phyloP scores from a whole-genome alignment of 805 yeast genomes.

The Saccharomycopsis amapae region DNA sequence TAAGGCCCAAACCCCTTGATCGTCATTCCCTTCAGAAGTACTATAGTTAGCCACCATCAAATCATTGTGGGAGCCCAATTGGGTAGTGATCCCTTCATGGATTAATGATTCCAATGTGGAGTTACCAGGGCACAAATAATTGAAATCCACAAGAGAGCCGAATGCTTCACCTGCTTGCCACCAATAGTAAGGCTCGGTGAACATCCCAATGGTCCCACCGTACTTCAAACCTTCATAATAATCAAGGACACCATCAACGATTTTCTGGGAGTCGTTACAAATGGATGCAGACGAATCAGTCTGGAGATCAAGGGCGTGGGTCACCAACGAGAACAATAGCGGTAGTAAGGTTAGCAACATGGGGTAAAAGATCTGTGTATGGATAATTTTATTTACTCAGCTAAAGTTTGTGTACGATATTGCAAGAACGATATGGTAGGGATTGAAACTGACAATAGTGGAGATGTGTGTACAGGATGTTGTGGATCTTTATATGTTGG shows the following conservation, averaged over 20 bases:
- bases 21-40: conserved; percentile 44
- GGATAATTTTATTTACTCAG: too few relatives aligned
- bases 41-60: conserved; percentile 42
- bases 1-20: conserved; percentile 48
- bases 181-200: conserved; percentile 42
- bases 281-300: conserved; percentile 22
- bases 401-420: too few relatives aligned
- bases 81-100: conserved; percentile 36
- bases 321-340: too few relatives aligned
- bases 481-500: too few relatives aligned
- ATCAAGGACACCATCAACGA: conserved; percentile 37
- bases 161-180: conserved; percentile 48
- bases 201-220: conserved; percentile 44
- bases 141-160: conserved; percentile 39
- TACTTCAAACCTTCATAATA: conserved; percentile 37
- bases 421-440: too few relatives aligned
- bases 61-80: conserved; percentile 35
- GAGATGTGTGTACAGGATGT: too few relatives aligned
- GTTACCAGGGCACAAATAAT: conserved; percentile 28
- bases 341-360: too few relatives aligned
- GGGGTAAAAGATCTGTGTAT: too few relatives aligned
- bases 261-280: conserved; percentile 34
- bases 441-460: too few relatives aligned
- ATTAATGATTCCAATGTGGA: conserved; percentile 28
- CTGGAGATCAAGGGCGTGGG: too few relatives aligned